Evolutionary conservation across 768 basidiomycete genomes (phyloP), one percentile per base, ranked within the genome.

Genomic region (Tricholoma sp.): DNA sequence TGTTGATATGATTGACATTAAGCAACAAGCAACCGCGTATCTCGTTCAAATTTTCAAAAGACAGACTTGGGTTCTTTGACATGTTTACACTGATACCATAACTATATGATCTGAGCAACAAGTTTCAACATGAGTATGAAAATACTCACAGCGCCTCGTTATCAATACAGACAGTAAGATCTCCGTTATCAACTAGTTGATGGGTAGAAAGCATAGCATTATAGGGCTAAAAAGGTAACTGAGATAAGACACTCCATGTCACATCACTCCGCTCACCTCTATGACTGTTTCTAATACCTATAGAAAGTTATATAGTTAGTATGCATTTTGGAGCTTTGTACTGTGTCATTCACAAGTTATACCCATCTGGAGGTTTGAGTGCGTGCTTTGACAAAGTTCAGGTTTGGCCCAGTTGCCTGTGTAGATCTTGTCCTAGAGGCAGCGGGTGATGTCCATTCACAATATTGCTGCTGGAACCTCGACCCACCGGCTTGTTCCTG

Each of bases 111-210:
- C 51, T 62, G 8, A 59, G 39, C 18, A 27, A 12, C 19, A 1
- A n/a, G 5, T 7, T 31, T 19, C 7, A 2, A 11, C 0, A n/a
- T 16, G 18, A 57, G n/a, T 7, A 31, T 10, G 16, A 52, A 22
- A 10, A 2, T 9, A 72, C 86, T 50, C 59, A 91, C 87, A 93
- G 68, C 3, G 91, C 91, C 69, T 93, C 91, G 64, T 94, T 94
- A 67, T 94, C 91, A 50, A 94, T 83, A 67, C 88, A 89, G 56
- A 94, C 79, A 0, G 88, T 88, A 49, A 94, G 72, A 69, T 95
- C 94, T 46, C 87, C 82, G 67, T 86, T 91, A 61, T 95, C 94
- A 2, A 93, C 79, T 16, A 95, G 83, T 72, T 95, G 93, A 68
- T 95, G 88, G 32, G 91, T 71, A 0, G 94, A 91, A 9, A 96